A percentile compares a stretch with the other conserved stretches of the same genome.
These are phyloP conservation scores for Blastocystis sp. DNA, from an alignment of 352 stramenopile genomes.

Conservation along the genomic window DNA sequence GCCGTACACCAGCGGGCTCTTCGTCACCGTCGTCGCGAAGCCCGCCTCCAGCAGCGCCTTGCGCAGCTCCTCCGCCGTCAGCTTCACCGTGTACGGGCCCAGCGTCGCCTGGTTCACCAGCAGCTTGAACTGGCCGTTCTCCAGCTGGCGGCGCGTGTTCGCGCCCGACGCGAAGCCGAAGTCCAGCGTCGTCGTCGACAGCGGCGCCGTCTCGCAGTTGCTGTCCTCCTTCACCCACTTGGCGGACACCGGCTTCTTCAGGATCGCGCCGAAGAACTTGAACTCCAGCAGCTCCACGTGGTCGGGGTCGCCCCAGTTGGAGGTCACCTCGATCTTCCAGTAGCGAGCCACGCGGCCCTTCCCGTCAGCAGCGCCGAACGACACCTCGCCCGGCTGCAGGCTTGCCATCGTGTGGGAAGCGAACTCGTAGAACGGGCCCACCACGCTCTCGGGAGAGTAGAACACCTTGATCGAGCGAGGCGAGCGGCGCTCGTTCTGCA, in stretches of 20 bases:
- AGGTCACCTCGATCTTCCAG: conserved; percentile 52
- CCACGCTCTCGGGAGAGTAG: conserved; percentile 57
- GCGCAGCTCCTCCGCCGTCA: background rate
- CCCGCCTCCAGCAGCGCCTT: background rate
- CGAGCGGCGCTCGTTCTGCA: conserved; percentile 42
- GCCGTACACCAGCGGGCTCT: conserved; percentile 28
- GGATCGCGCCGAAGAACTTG: conserved; percentile 21
- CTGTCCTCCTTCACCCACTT: conserved; percentile 26
- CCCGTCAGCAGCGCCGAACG: conserved; percentile 19
- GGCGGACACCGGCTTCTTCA: background rate
- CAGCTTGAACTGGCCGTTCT: conserved; percentile 48
- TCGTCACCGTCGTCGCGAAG: conserved; percentile 29
- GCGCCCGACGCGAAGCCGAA: conserved; percentile 34
- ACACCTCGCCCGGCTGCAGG: background rate
- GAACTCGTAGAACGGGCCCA: conserved; percentile 44
- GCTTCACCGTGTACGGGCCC: background rate
- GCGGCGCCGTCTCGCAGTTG: background rate
- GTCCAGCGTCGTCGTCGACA: conserved; percentile 14
- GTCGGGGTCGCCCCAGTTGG: conserved; percentile 65
- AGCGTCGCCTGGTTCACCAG: background rate
- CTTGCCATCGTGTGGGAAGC: conserved; percentile 1
- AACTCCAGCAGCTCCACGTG: conserved; percentile 66
- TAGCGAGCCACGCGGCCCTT: conserved; percentile 14
- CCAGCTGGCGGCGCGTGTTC: background rate
- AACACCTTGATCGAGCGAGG: conserved; percentile 48